These are phyloP conservation scores for Leccinum subtestaceum DNA, from an alignment of 768 basidiomycete species.

Conservation along the genomic window DNA sequence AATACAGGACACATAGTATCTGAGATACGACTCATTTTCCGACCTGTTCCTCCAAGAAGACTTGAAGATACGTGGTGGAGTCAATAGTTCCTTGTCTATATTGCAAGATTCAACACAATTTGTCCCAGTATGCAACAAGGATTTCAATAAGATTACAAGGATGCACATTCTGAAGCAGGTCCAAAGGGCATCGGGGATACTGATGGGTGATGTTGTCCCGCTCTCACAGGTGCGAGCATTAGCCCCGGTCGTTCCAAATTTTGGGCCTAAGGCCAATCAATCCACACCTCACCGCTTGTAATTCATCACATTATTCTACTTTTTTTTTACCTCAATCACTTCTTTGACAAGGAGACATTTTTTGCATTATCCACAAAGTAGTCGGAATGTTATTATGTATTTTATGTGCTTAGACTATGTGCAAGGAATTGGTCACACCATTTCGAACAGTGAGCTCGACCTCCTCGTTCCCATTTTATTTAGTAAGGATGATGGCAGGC, in stretches of 20 bases:
- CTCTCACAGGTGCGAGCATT: conserved; percentile 21
- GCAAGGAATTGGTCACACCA: too few relatives aligned
- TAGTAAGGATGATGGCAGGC: too few relatives aligned
- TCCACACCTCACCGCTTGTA: conserved; percentile 19
- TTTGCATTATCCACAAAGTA: too few relatives aligned
- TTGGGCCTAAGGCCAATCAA: conserved; percentile 25
- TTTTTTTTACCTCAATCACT: conserved; percentile 32
- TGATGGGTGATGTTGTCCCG: conserved; percentile 30
- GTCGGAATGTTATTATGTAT: too few relatives aligned
- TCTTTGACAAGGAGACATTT: conserved; percentile 29
- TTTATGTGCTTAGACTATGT: too few relatives aligned
- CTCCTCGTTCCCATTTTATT: too few relatives aligned
- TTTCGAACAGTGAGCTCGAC: too few relatives aligned
- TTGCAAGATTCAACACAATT: conserved; percentile 20
- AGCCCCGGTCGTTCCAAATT: neutral
- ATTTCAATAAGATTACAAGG: conserved; percentile 15
- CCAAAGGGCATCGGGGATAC: conserved; percentile 3
- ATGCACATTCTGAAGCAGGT: conserved; percentile 25
- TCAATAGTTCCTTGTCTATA: too few relatives aligned
- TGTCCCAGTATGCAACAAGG: conserved; percentile 13
- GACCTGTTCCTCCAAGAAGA: too few relatives aligned
- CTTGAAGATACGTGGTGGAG: too few relatives aligned
- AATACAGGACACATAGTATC: too few relatives aligned
- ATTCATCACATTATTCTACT: conserved; percentile 15
- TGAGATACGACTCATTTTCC: too few relatives aligned